Percentiles rank a stretch among this genome's conserved stretches.
These are phyloP conservation scores for Aspergillus quadrilineatus DNA, from an alignment of 2,329 filamentous ascomycete genomes.

Conservation along the genomic window DNA sequence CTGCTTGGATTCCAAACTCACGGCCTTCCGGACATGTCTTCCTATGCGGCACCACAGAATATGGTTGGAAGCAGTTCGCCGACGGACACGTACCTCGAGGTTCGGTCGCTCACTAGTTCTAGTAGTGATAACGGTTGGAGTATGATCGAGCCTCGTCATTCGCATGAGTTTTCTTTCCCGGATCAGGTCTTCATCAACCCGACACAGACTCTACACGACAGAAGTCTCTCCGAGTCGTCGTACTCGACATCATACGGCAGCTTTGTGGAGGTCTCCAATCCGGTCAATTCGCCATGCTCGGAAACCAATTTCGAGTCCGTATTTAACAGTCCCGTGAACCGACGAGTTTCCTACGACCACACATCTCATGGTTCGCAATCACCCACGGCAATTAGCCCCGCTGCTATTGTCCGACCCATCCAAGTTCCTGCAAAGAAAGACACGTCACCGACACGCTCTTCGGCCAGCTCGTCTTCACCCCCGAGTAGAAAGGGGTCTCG, in stretches of 20 bases:
- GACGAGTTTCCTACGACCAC: constrained; percentile 43
- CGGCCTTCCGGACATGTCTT: constrained; percentile 48
- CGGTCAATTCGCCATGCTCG: constrained; percentile 79
- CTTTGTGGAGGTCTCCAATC: constrained; percentile 79
- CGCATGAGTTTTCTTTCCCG: constrained; percentile 65
- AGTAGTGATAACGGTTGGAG: constrained; percentile 84
- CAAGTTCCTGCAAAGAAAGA: constrained; percentile 48
- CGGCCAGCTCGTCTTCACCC: constrained; percentile 63
- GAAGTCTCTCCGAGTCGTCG: constrained; percentile 83
- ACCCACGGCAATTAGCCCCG: constrained; percentile 61
- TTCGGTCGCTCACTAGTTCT: constrained; percentile 77
- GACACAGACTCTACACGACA: constrained; percentile 81
- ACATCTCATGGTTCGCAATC: constrained; percentile 45
- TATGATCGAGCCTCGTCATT: constrained; percentile 72
- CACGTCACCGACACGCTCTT: constrained; percentile 59
- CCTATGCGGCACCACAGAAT: constrained; percentile 40
- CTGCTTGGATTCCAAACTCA: constrained; percentile 56
- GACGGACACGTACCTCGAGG: constrained; percentile 78
- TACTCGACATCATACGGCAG: constrained; percentile 71
- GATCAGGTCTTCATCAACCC: constrained; percentile 83
- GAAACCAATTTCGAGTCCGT: constrained; percentile 67
- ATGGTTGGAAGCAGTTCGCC: constrained; percentile 62
- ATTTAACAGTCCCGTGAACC: constrained; percentile 40
- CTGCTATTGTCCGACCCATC: constrained; percentile 66
- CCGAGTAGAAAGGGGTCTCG: constrained; percentile 64